These are phyloP conservation scores for Botrytis fragariae DNA, from an alignment of 2,329 filamentous ascomycete genomes.

Conservation along the genomic window DNA sequence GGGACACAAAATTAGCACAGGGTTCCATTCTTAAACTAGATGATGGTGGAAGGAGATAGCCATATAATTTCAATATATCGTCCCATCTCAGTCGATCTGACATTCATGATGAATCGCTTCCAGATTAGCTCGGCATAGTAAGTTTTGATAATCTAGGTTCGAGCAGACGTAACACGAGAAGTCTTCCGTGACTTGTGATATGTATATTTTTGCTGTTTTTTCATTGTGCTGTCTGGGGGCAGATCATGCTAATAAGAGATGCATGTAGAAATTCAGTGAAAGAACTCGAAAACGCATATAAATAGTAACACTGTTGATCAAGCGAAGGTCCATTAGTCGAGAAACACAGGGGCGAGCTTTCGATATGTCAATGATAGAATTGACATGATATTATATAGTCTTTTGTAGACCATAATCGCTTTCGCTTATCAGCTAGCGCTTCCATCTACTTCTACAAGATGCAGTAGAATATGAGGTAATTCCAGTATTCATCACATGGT, in stretches of 20 bases:
- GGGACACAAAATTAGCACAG: neutral
- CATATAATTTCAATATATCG: no score
- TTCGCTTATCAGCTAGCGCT: neutral
- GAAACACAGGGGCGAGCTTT: neutral
- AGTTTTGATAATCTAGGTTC: no score
- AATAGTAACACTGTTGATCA: neutral
- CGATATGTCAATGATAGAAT: neutral
- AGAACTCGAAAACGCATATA: no score
- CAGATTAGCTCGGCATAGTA: no score
- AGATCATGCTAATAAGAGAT: no score
- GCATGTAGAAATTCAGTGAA: no score
- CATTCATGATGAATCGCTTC: no score
- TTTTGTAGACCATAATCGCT: neutral
- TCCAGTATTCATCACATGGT: neutral
- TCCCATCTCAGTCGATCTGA: no score
- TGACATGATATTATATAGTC: neutral
- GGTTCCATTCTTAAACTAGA: accelerated
- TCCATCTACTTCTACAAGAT: neutral
- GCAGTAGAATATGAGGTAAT: neutral
- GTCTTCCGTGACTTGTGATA: no score
- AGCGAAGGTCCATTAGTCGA: neutral
- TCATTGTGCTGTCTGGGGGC: accelerated
- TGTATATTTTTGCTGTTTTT: no score
- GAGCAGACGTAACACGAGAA: no score
- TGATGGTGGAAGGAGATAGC: no score